phyloP scores from a whole-genome alignment of 2,329 filamentous ascomycete species.

The Colletotrichum tropicale region DNA sequence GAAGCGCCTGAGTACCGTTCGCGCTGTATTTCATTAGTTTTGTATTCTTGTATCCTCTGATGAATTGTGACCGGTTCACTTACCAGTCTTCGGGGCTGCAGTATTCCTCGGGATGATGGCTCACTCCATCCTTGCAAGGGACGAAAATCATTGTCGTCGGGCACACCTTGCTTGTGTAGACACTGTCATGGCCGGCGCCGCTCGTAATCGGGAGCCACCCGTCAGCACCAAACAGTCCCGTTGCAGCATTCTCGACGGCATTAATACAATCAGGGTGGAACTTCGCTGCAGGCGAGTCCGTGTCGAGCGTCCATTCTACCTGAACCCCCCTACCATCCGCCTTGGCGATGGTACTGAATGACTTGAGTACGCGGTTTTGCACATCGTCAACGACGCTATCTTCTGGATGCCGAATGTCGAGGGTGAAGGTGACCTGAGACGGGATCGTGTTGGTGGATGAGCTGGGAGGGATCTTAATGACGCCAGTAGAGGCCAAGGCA shows the following conservation, averaged over 20 bases:
- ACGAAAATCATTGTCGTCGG: conserved; percentile 73
- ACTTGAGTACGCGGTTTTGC: conserved; percentile 24
- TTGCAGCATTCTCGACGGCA: conserved; percentile 65
- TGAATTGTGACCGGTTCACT: background rate
- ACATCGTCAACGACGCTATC: conserved; percentile 20
- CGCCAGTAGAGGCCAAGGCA: conserved; percentile 73
- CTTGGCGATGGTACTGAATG: conserved; percentile 26
- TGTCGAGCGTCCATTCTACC: conserved; percentile 66
- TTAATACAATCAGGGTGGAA: conserved; percentile 73
- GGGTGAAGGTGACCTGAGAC: conserved; percentile 20
- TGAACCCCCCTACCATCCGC: conserved; percentile 37
- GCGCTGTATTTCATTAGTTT: conserved; percentile 10
- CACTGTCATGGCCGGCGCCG: conserved; percentile 53
- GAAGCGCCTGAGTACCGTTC: conserved; percentile 22
- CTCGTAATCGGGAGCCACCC: conserved; percentile 40
- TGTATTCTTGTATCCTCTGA: conserved; percentile 21
- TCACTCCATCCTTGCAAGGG: conserved; percentile 66
- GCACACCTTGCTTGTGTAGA: conserved; percentile 62
- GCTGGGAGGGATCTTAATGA: conserved; percentile 45
- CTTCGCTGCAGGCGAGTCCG: conserved; percentile 62
- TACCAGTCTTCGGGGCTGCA: conserved; percentile 62
- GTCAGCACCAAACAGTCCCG: conserved; percentile 57
- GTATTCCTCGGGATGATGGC: conserved; percentile 68
- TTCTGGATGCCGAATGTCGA: conserved; percentile 22
- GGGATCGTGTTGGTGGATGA: conserved; percentile 23